Conservation (phyloP, 2,329 filamentous ascomycete genomes). For the Penicillium sp. region DNA sequence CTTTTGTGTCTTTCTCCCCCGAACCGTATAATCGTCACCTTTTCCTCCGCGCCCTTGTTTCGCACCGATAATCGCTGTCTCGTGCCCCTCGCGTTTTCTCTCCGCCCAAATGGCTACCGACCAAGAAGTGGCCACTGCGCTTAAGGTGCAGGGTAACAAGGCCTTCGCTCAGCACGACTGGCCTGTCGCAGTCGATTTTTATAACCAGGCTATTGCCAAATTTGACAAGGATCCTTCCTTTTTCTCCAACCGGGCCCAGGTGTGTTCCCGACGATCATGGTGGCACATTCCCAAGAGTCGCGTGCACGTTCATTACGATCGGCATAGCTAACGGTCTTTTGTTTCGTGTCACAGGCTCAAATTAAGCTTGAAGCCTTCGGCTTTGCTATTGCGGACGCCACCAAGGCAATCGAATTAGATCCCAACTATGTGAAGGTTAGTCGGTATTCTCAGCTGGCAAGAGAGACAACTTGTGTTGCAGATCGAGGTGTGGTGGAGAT, state of each 20-base stretch:
- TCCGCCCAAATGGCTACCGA: slow-evolving; percentile 43
- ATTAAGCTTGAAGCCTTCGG: slow-evolving; percentile 96
- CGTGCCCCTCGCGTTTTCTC: slow-evolving; percentile 26
- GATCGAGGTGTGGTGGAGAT: background rate
- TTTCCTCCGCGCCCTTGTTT: slow-evolving; percentile 3
- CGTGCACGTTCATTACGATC: background rate
- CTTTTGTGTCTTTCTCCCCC: slow-evolving; percentile 11
- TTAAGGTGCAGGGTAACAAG: slow-evolving; percentile 94
- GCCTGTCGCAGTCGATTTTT: slow-evolving; percentile 75
- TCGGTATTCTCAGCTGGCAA: slow-evolving; percentile 6
- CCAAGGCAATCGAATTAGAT: slow-evolving; percentile 87
- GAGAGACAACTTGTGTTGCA: background rate
- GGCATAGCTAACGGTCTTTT: slow-evolving; percentile 1
- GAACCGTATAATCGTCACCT: background rate
- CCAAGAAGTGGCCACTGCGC: slow-evolving; percentile 69
- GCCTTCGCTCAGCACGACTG: slow-evolving; percentile 88
- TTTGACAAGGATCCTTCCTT: slow-evolving; percentile 84
- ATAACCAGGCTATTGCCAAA: slow-evolving; percentile 81
- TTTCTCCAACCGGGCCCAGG: slow-evolving; percentile 93
- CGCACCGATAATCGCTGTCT: slow-evolving; percentile 26
- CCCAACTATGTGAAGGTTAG: slow-evolving; percentile 81
- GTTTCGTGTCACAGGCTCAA: slow-evolving; percentile 62
- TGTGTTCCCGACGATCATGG: slow-evolving; percentile 46
- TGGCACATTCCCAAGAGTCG: slow-evolving; percentile 16
- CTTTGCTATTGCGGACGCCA: slow-evolving; percentile 86